These are phyloP conservation scores for Saprolegnia parasitica DNA, from an alignment of 352 stramenopile species.

Conservation along the genomic window DNA sequence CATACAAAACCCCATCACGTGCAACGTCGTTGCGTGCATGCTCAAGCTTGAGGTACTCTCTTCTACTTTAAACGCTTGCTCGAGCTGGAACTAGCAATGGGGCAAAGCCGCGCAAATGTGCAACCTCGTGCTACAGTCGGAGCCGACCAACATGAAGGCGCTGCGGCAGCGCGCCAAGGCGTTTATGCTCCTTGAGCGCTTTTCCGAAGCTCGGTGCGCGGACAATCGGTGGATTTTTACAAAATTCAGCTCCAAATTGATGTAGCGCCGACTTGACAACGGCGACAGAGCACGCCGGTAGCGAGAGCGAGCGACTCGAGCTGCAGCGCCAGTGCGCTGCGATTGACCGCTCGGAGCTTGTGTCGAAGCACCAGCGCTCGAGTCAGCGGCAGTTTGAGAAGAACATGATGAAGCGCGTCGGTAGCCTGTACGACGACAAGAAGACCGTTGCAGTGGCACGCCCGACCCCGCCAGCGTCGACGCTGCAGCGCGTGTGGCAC, in stretches of 20 bases:
- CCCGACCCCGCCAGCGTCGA: not conserved
- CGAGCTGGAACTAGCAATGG: constrained; percentile 41
- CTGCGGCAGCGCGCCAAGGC: constrained; percentile 64
- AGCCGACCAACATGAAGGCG: constrained; percentile 46
- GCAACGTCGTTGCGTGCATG: constrained; percentile 72
- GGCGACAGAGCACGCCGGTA: constrained; percentile 35
- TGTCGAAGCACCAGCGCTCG: constrained; percentile 34
- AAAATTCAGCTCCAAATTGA: not conserved
- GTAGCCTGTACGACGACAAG: constrained; percentile 70
- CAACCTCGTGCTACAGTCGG: constrained; percentile 48
- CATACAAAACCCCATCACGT: constrained; percentile 66
- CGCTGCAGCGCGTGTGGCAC: not conserved
- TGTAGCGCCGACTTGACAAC: constrained; percentile 38
- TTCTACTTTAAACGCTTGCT: not conserved
- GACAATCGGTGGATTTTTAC: not conserved
- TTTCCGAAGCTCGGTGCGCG: constrained; percentile 46
- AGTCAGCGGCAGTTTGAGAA: constrained; percentile 55
- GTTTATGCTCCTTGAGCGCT: constrained; percentile 41
- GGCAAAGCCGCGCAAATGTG: constrained; percentile 59
- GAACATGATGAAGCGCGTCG: constrained; percentile 78
- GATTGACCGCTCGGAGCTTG: constrained; percentile 46
- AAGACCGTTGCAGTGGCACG: not conserved
- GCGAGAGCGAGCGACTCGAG: constrained; percentile 23
- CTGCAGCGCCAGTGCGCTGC: constrained; percentile 47
- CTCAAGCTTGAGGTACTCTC: constrained; percentile 52